Base-by-base conservation (phyloP, 1,284 basidiomycete species). In the Malassezia sympodialis region DNA sequence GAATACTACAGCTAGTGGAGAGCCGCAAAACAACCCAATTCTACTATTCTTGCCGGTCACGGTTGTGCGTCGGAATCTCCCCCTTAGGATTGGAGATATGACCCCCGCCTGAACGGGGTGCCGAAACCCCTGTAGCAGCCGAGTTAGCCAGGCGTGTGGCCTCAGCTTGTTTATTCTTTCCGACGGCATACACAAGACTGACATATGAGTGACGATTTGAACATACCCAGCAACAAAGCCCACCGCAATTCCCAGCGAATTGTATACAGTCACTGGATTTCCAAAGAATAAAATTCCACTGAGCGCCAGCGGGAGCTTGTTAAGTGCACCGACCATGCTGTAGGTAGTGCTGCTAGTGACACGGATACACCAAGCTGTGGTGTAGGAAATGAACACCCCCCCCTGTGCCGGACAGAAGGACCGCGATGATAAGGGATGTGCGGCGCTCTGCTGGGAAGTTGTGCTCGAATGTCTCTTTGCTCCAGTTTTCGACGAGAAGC, bases 371-470 rank as follows among this genome's bases (percentile, higher is more conserved):
- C 94, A 98, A 10, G 94, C 94, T 12, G 94, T 98, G 6, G 90
- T 91, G 77, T 93, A 99, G 28, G 90, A 93, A 71, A 99, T 99
- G 51, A 90, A 88, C 28, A 96, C 93, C 10, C 94, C 94, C n/a
- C 8, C 89, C 91, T 1, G 90, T 89, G 12, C 94, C 94, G 21
- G 91, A 96, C 77, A 98, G 90, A 7, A 83, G 84, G 72, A 98
- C 96, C 6, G 90, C 87, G 55, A 82, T 84, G 23, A 98, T 77
- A 46, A 99, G 79, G 65, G 90, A 79, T 49, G 79, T 80, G 49
- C 91, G 83, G 43, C 85, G 88, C 62, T 87, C 84, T 45, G 81
- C 79, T 12, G 94, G 93, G 80, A 99, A 99, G 77, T 94, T 98
- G 56, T 80, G 79, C 43, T 77, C 76, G 34, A 98, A 78, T 69